These are phyloP conservation scores for Clausena lansium DNA, from an alignment of 345 rosid species.

Conservation along the genomic window DNA sequence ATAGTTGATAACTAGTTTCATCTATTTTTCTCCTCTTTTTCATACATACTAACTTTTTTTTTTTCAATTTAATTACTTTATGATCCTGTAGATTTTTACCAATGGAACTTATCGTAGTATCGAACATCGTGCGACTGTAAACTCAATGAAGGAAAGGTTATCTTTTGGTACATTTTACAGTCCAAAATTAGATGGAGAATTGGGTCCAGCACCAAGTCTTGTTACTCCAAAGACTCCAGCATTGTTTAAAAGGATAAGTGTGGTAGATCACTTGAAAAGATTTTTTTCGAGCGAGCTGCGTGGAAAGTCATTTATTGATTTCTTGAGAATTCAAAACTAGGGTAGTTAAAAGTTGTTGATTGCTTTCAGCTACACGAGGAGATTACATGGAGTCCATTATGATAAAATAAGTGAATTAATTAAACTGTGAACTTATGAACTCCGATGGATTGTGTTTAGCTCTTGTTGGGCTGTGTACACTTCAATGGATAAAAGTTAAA, in stretches of 20 bases:
- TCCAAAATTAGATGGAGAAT: background rate
- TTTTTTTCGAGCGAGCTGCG: conserved; percentile 9
- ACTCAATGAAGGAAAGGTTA: conserved; percentile 20
- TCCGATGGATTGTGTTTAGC: no score
- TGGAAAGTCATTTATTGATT: conserved; percentile 21
- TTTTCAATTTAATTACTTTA: no score
- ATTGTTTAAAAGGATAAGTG: conserved; percentile 12
- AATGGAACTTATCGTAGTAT: conserved; percentile 25
- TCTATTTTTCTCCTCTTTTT: no score
- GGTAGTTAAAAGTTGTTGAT: background rate
- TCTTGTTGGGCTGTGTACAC: no score
- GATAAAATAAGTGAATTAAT: no score
- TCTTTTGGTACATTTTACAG: background rate
- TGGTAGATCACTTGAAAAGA: conserved; percentile 10
- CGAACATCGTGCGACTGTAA: conserved; percentile 22
- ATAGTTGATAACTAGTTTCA: no score
- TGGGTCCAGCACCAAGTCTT: background rate
- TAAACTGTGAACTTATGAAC: background rate
- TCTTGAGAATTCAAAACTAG: conserved; percentile 16
- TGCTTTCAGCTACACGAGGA: no score
- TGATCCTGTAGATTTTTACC: conserved; percentile 15
- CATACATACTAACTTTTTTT: background rate
- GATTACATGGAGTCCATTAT: background rate
- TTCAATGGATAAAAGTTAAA: no score
- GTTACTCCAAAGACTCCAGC: conserved; percentile 14